phyloP scores from a whole-genome alignment of 139 green algal species.

The Tetraselmis chui region DNA sequence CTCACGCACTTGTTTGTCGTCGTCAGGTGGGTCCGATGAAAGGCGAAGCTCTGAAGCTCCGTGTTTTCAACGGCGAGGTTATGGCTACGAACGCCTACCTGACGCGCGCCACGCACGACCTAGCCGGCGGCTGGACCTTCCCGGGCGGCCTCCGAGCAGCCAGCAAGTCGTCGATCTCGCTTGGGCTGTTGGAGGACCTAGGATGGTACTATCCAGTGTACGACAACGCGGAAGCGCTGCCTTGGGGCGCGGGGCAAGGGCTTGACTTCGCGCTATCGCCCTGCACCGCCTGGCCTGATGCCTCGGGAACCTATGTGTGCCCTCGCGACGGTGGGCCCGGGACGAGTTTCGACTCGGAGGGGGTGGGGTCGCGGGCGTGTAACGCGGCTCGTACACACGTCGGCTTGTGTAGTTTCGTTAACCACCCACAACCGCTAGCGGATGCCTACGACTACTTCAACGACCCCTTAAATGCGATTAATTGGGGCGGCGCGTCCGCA shows the following conservation, averaged over 20 bases:
- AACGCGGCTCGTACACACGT: constrained; percentile 1
- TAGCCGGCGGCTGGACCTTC: constrained; percentile 1
- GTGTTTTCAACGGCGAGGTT: constrained; percentile 17
- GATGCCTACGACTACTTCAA: constrained; percentile 5
- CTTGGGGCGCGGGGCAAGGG: constrained; percentile 7
- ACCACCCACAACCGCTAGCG: background rate
- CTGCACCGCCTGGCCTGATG: constrained; percentile 14
- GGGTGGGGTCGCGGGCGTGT: background rate
- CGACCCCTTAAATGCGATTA: background rate
- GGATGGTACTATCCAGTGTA: constrained; percentile 19
- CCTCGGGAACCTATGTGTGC: constrained; percentile 13
- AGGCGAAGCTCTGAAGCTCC: constrained; percentile 9
- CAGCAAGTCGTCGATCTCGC: constrained; percentile 12
- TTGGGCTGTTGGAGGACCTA: constrained; percentile 15
- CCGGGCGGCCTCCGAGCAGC: background rate
- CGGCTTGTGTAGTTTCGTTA: background rate
- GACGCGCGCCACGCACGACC: background rate
- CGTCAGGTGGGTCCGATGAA: background rate
- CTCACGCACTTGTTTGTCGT: too few species aligned
- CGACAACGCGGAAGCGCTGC: constrained; percentile 8
- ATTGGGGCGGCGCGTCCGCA: background rate
- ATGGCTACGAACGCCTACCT: constrained; percentile 11
- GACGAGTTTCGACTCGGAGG: background rate
- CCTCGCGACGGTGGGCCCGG: background rate
- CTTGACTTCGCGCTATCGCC: constrained; percentile 8